phyloP scores from a whole-genome alignment of 805 yeast genomes.

The Schwanniomyces sp. region DNA sequence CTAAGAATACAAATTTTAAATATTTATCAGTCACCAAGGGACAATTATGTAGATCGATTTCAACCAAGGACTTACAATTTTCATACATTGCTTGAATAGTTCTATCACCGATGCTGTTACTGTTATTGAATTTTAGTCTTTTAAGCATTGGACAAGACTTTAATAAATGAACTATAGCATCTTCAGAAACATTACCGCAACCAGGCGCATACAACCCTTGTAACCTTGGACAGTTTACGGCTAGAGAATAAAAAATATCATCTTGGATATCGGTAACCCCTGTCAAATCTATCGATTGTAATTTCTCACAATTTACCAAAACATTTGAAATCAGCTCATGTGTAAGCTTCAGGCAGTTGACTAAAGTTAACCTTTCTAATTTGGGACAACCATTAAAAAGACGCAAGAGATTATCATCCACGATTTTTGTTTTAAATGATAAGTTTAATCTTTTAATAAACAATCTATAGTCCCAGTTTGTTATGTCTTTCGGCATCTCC shows the following conservation, averaged over 20 bases:
- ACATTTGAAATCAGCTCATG: constrained; percentile 62
- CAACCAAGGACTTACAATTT: constrained; percentile 81
- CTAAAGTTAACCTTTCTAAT: constrained; percentile 82
- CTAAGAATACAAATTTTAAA: constrained; percentile 54
- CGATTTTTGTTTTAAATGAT: constrained; percentile 65
- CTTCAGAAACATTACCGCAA: constrained; percentile 68
- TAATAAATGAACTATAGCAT: constrained; percentile 59
- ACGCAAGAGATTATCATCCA: constrained; percentile 62
- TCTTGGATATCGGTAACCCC: constrained; percentile 69
- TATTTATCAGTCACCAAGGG: constrained; percentile 68
- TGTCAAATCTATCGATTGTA: constrained; percentile 86
- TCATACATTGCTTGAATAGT: constrained; percentile 59
- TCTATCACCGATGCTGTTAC: constrained; percentile 62
- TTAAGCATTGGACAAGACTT: constrained; percentile 70
- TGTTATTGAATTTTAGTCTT: constrained; percentile 78
- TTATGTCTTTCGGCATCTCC: constrained; percentile 43
- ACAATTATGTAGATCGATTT: constrained; percentile 85
- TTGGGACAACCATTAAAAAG: constrained; percentile 68
- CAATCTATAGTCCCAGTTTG: constrained; percentile 65
- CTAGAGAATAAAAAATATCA: constrained; percentile 65
- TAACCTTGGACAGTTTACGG: constrained; percentile 67
- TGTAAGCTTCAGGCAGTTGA: constrained; percentile 69
- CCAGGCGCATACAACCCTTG: constrained; percentile 92
- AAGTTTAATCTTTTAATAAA: constrained; percentile 80
- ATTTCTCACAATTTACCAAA: constrained; percentile 60